Evolutionary conservation across 2,329 filamentous ascomycete species (phyloP), one percentile per base, ranked within the genome.

Genomic region (Fusarium pininemorale): DNA sequence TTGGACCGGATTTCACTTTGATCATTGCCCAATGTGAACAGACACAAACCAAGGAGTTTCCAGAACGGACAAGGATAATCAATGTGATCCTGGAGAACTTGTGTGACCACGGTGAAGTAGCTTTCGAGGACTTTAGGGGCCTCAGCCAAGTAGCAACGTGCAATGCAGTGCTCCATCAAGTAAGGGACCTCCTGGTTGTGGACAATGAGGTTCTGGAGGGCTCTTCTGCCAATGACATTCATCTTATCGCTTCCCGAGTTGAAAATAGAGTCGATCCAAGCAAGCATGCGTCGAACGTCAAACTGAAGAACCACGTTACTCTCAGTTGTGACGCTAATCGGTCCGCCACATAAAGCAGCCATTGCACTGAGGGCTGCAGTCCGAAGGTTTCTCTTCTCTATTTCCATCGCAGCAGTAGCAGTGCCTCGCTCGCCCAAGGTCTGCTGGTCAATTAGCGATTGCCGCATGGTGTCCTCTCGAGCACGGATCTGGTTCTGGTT

Each of bases 181-280:
- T 94, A 95, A 0, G 93, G 89, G 73, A 96, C 93, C 65, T 97
- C 94, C 73, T 93, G 92, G 78, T 99, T 99, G 83, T 98, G 93
- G 18, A 95, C 85, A 62, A 99, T 94, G 32, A 99, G 85, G 75
- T 98, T 98, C 76, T 93, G 94, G 47, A 99, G 84, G 14, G 96
- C 96, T 72, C 94, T 90, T 74, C 94, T 91, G 38, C 97, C 96
- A 68, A 97, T 98, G 6, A 93, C 87, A 80, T 98, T 97, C 84
- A 96, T 94, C 73, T 95, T 92, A 82, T 99, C 96, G 80, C 95
- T 98, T 15, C 92, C 91, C 1, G 94, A 95, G 73, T 93, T 94
- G 83, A 99, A 98, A 56, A 99, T 98, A 20, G 93, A 92, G 78
- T 98, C 94, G 61, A 99, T 93, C 96, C 97, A 99, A 12, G 93